A percentile compares a stretch with the other conserved stretches of the same genome.
phyloP scores from a whole-genome alignment of 345 rosid genomes.

The Hibiscus trionum region DNA sequence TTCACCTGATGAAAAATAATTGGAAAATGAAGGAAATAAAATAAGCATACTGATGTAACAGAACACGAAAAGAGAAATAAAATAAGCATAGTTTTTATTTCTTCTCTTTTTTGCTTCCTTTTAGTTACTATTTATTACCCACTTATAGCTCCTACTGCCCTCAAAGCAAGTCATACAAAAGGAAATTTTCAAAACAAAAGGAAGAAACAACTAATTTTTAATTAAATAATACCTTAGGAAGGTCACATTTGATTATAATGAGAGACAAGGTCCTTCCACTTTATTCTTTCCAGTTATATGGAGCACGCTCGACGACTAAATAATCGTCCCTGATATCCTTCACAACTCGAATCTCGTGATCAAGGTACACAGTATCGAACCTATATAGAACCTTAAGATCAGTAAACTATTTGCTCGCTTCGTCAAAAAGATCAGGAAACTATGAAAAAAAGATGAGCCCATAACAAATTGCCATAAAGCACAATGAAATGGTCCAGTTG shows the following conservation, averaged over 20 bases:
- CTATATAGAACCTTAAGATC: conserved; percentile 19
- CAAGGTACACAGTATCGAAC: conserved; percentile 62
- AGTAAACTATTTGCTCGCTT: background rate
- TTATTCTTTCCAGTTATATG: conserved; percentile 26
- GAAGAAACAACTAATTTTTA: background rate
- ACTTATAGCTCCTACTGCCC: background rate
- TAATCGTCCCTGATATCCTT: conserved; percentile 75
- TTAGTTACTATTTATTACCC: background rate
- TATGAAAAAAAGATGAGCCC: background rate
- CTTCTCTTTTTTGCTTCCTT: background rate
- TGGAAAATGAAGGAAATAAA: background rate
- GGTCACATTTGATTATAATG: background rate
- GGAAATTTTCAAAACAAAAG: background rate
- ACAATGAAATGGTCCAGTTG: background rate
- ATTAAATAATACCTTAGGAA: background rate
- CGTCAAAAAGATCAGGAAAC: background rate
- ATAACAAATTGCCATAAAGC: background rate
- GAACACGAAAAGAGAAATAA: background rate
- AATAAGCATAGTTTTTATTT: background rate
- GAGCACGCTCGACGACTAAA: conserved; percentile 54
- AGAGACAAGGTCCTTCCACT: too few species aligned
- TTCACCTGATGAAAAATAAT: background rate
- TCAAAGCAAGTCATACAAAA: background rate
- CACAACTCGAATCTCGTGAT: conserved; percentile 64
- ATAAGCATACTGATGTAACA: background rate